Evolutionary conservation across 1,284 basidiomycete species (phyloP).

Genomic region (Trichosporon sp.): DNA sequence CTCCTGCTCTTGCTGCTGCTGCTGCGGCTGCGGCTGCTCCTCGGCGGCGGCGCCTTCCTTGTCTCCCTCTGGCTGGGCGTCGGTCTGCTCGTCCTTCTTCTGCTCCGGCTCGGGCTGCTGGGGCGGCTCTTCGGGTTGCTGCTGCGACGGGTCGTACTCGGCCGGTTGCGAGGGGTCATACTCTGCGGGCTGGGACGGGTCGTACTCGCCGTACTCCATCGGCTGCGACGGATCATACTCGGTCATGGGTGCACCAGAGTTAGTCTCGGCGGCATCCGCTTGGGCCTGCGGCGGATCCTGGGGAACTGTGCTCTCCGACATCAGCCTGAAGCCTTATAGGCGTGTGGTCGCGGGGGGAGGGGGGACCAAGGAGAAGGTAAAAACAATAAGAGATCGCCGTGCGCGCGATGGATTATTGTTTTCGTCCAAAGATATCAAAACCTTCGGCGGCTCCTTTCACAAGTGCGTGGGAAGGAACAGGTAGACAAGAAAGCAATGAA

Average conservation of each 20-base stretch:
- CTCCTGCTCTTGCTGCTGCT: neutral
- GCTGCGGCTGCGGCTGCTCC: neutral
- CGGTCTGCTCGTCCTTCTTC: neutral
- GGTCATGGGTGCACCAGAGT: neutral
- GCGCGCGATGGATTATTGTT: neutral
- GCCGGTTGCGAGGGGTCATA: slow-evolving; percentile 9
- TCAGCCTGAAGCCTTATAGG: slow-evolving; percentile 1
- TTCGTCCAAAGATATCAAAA: neutral
- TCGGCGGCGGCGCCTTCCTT: neutral
- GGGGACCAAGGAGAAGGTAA: neutral
- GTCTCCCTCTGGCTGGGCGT: neutral
- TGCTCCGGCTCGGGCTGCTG: neutral
- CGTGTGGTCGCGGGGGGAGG: neutral
- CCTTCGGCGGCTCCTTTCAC: neutral
- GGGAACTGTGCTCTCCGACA: slow-evolving; percentile 4
- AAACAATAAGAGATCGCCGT: neutral
- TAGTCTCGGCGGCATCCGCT: slow-evolving; percentile 1
- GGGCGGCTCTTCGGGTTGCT: neutral
- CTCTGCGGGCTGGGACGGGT: slow-evolving; percentile 10
- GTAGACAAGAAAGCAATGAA: neutral
- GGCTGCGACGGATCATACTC: slow-evolving; percentile 5
- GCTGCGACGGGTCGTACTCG: slow-evolving; percentile 1
- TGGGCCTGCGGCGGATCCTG: neutral
- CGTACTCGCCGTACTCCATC: slow-evolving; percentile 8
- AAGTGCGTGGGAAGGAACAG: neutral